Base-by-base conservation (phyloP, 108 stramenopile species). In the Mayamaea pseudoterrestris region DNA sequence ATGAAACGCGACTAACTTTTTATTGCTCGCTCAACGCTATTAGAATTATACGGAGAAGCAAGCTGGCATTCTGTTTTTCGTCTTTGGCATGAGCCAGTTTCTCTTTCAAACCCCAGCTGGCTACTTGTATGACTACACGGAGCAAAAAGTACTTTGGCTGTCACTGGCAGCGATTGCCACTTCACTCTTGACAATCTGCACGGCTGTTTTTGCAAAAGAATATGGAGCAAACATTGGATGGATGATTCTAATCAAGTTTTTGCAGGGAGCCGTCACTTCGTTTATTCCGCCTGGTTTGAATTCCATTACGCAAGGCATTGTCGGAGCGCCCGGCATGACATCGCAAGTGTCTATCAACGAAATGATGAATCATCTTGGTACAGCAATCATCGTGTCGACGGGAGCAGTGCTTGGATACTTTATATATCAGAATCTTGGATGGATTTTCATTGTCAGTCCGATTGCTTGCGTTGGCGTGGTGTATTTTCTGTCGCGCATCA, bases 291-390 rank as follows among this genome's bases (percentile, higher is more conserved):
- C 83, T 5, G 88, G 88, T 18, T 48, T 90, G 31, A 90, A 90
- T 50, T 76, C 73, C 49, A 90, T 90, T 54, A 85, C 83, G 0
- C 88, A 85, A 53, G 88, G 88, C 13, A 85, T 90, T 57, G 88
- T 90, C 12, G 88, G 88, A 37, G 49, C 63, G 16, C 71, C 66
- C 18, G 88, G 88, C 27, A 90, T 90, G 88, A 90, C 88, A 24
- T 41, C 62, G 20, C 88, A 90, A 46, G 88, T 90, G 7, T 63
- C 80, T 7, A 50, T 73, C 32, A 90, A 90, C 56, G 88, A 90
- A 56, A 85, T 84, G 83, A 80, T 82, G 73, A 90, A 87, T 51
- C 88, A 90, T 66, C 64, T 83, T 46, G 88, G 88, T 32, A 90
- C 88, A 23, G 83, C 83, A 37, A 78, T 90, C 34, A 76, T 90